These are phyloP conservation scores for Phyllosticta citriasiana DNA, from an alignment of 2,329 filamentous ascomycete species.

Conservation along the genomic window DNA sequence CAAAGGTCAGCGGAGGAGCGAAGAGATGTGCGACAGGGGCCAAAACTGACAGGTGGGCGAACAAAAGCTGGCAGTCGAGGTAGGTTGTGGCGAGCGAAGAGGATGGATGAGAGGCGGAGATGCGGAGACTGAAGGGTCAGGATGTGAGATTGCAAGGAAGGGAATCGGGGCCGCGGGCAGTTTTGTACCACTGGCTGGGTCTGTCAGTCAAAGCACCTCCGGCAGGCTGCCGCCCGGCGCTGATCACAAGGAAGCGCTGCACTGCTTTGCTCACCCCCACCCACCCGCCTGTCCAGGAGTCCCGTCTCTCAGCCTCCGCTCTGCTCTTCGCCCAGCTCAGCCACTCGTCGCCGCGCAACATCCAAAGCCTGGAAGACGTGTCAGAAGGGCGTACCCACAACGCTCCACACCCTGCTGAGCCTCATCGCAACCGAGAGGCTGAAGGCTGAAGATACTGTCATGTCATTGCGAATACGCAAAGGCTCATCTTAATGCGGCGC, in stretches of 20 bases:
- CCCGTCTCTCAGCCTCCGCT: background rate
- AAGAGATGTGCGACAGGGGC: background rate
- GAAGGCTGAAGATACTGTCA: background rate
- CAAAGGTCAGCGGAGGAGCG: background rate
- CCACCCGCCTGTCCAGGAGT: background rate
- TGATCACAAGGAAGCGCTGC: background rate
- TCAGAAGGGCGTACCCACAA: background rate
- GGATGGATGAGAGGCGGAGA: slow-evolving; percentile 3
- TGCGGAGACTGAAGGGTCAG: background rate
- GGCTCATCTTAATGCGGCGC: background rate
- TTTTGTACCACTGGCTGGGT: background rate
- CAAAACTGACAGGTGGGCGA: background rate
- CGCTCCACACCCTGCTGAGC: background rate
- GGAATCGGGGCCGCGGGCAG: background rate
- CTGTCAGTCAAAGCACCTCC: background rate
- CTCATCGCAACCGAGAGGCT: background rate
- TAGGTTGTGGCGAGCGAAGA: background rate
- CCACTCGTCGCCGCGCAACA: background rate
- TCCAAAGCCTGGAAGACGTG: background rate
- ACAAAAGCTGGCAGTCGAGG: background rate
- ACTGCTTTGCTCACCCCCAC: background rate
- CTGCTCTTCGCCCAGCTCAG: background rate
- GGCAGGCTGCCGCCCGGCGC: background rate
- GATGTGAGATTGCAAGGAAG: background rate
- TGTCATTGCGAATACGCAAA: background rate